Evolutionary conservation across 176 grass and related monocot species (phyloP).

Genomic region (Alopecurus myosuroides): DNA sequence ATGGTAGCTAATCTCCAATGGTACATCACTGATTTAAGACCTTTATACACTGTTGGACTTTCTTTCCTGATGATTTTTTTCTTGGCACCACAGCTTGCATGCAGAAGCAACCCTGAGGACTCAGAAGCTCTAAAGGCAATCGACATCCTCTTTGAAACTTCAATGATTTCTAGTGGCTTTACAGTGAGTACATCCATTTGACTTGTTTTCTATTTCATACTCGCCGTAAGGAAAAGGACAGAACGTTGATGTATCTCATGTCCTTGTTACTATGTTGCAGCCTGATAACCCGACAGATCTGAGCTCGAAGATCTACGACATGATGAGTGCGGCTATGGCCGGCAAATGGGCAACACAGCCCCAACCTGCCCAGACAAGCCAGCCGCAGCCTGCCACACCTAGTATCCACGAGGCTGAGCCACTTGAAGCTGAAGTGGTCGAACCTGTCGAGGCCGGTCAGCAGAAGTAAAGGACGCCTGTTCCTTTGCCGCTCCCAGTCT

Average conservation of each 20-base stretch:
- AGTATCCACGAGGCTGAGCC: conserved; percentile 26
- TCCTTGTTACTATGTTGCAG: conserved; percentile 29
- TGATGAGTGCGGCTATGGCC: conserved; percentile 65
- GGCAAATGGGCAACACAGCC: conserved; percentile 52
- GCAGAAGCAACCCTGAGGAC: conserved; percentile 67
- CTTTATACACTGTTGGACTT: not conserved
- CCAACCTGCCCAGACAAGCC: not conserved
- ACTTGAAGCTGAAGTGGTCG: conserved; percentile 69
- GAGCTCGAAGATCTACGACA: conserved; percentile 84
- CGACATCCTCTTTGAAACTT: conserved; percentile 89
- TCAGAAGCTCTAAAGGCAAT: conserved; percentile 71
- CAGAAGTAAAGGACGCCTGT: conserved; percentile 44
- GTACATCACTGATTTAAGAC: not conserved
- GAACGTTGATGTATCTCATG: not conserved
- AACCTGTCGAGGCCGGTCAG: conserved; percentile 29
- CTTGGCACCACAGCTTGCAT: conserved; percentile 55
- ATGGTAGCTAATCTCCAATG: not conserved
- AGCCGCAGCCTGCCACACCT: not conserved
- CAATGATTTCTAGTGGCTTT: conserved; percentile 96
- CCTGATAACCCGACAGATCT: conserved; percentile 75
- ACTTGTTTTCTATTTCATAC: not conserved
- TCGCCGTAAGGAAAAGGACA: not conserved
- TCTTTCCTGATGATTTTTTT: not conserved
- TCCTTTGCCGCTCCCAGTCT: not conserved
- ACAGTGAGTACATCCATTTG: conserved; percentile 47